A percentile compares a stretch with the other conserved stretches of the same genome.
These are phyloP conservation scores for Syncephalastrum contaminatum DNA, from an alignment of 371 early-diverging fungal species.

Conservation along the genomic window DNA sequence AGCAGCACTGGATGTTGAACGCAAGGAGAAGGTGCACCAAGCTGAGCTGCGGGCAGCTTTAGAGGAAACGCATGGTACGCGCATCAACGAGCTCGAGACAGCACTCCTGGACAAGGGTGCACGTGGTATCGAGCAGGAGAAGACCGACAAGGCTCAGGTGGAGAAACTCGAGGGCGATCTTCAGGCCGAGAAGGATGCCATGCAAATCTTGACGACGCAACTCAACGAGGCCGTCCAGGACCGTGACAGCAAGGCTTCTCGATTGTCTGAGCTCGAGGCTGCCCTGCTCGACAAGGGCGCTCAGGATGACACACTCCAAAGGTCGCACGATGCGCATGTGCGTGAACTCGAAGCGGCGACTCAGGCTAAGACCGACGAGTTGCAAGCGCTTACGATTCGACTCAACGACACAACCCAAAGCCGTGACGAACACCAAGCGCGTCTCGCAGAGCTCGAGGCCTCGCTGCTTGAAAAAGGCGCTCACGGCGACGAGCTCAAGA, in stretches of 20 bases:
- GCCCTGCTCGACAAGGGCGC: not conserved
- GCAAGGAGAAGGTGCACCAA: slow-evolving; percentile 1
- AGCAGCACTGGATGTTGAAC: not conserved
- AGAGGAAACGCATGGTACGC: no score
- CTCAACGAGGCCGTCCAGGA: not conserved
- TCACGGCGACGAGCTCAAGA: not conserved
- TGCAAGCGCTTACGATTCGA: not conserved
- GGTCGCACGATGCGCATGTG: not conserved
- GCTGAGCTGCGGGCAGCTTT: no score
- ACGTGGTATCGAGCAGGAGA: not conserved
- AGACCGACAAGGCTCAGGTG: not conserved
- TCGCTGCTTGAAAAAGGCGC: not conserved
- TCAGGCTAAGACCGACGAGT: not conserved
- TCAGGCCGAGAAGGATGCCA: not conserved
- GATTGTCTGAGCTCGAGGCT: not conserved
- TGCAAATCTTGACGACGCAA: not conserved
- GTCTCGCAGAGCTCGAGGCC: not conserved
- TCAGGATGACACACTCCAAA: not conserved
- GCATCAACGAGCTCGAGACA: slow-evolving; percentile 5
- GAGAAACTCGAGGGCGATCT: not conserved
- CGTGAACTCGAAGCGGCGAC: not conserved
- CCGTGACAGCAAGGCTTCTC: not conserved
- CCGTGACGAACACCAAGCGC: not conserved
- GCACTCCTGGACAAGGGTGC: no score
- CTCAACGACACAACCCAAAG: not conserved